A percentile compares a stretch with the other conserved stretches of the same genome.
phyloP scores from a whole-genome alignment of 2,329 filamentous ascomycete genomes.

The Aureobasidium sp. region DNA sequence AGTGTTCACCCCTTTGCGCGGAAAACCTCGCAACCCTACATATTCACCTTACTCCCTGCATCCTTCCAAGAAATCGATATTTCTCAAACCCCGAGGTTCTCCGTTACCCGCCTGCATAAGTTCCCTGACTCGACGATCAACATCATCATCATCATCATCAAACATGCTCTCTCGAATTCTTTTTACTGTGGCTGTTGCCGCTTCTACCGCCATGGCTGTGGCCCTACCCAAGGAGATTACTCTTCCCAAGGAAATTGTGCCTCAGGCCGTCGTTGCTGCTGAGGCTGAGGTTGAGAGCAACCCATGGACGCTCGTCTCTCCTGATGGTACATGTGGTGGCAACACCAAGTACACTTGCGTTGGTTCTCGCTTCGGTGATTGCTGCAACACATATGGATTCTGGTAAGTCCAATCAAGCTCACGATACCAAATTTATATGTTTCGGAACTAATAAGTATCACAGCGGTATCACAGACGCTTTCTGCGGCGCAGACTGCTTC shows the following conservation, averaged over 20 bases:
- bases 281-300: not conserved
- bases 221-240: slow-evolving; percentile 2
- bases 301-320: slow-evolving; percentile 2
- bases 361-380: slow-evolving; percentile 9
- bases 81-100: not conserved
- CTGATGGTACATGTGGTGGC: slow-evolving; percentile 8
- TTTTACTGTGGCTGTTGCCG: slow-evolving; percentile 5
- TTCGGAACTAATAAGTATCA: not conserved
- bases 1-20: not conserved
- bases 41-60: slow-evolving; percentile 5
- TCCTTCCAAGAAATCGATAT: not conserved
- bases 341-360: slow-evolving; percentile 6
- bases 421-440: not conserved
- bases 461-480: slow-evolving; percentile 7
- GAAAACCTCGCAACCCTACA: not conserved
- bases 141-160: not conserved
- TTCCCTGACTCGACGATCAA: not conserved
- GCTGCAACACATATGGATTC: slow-evolving; percentile 10
- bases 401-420: not conserved
- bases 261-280: not conserved
- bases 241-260: not conserved
- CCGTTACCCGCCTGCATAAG: not conserved
- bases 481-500: slow-evolving; percentile 10
- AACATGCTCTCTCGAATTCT: slow-evolving; percentile 3
- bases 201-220: not conserved